These are phyloP conservation scores for Saccharomyces hybrid DNA, from an alignment of 1,139 yeast species.

Conservation along the genomic window DNA sequence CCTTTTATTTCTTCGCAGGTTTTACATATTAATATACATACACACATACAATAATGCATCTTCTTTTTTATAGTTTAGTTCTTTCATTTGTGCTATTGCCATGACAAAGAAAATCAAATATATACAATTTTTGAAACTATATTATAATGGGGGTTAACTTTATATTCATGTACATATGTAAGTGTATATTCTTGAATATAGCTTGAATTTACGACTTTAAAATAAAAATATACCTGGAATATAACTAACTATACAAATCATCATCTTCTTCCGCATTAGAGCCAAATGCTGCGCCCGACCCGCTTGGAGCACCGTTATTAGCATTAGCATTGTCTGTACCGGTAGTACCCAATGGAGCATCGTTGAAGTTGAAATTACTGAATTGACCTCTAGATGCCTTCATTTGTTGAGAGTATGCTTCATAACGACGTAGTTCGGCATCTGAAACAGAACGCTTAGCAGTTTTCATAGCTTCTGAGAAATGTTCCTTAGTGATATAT, in stretches of 20 bases:
- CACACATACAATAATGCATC: neutral
- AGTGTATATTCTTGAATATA: neutral
- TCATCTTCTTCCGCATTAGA: constrained; percentile 74
- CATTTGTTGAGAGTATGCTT: constrained; percentile 95
- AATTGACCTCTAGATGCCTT: constrained; percentile 93
- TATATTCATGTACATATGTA: too few relatives aligned
- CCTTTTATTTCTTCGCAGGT: neutral
- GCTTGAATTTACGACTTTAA: constrained; percentile 2
- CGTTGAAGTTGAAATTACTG: constrained; percentile 66
- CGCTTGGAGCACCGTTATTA: constrained; percentile 16
- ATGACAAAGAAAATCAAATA: neutral
- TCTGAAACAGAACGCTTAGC: constrained; percentile 97
- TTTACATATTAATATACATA: neutral
- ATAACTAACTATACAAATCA: constrained; percentile 69
- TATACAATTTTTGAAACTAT: neutral
- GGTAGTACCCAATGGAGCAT: constrained; percentile 39
- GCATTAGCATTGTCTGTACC: constrained; percentile 35
- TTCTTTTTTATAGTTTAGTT: neutral
- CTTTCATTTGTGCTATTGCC: neutral
- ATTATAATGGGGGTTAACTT: neutral
- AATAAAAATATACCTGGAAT: constrained; percentile 4
- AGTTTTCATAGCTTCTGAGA: constrained; percentile 99
- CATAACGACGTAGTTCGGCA: constrained; percentile 96
- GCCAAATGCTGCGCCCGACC: constrained; percentile 42
- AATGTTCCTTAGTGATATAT: constrained; percentile 82